These are phyloP conservation scores for Alnus rubra DNA, from an alignment of 306 rosid genomes.

Conservation along the genomic window DNA sequence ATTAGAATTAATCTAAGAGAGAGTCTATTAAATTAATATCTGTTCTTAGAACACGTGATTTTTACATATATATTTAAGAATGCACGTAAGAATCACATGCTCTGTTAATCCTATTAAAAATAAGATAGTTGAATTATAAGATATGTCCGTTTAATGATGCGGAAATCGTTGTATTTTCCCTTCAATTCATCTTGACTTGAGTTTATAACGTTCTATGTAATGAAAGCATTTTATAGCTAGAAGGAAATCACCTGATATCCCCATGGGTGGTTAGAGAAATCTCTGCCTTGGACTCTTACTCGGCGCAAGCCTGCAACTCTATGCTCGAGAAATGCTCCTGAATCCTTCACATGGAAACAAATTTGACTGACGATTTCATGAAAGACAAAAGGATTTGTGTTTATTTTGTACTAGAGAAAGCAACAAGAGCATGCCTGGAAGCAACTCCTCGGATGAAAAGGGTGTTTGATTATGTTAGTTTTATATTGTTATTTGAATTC, in stretches of 20 bases:
- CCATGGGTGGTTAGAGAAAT: constrained; percentile 48
- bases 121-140: neutral
- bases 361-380: neutral
- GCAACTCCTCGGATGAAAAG: constrained; percentile 6
- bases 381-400: neutral
- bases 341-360: constrained; percentile 49
- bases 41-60: no score
- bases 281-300: constrained; percentile 52
- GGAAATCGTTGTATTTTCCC: neutral
- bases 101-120: no score
- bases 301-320: constrained; percentile 53
- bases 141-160: neutral
- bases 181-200: neutral
- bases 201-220: constrained; percentile 11
- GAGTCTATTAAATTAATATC: no score
- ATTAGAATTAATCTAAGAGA: neutral
- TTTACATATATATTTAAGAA: no score
- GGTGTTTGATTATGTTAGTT: neutral
- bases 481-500: neutral
- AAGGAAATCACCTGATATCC: constrained; percentile 72
- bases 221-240: constrained; percentile 14
- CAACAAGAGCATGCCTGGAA: neutral
- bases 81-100: no score
- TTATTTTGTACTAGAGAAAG: neutral
- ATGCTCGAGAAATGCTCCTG: constrained; percentile 75